Base-by-base conservation (phyloP, 2,329 filamentous ascomycete species). In the Coniochaeta sp. region DNA sequence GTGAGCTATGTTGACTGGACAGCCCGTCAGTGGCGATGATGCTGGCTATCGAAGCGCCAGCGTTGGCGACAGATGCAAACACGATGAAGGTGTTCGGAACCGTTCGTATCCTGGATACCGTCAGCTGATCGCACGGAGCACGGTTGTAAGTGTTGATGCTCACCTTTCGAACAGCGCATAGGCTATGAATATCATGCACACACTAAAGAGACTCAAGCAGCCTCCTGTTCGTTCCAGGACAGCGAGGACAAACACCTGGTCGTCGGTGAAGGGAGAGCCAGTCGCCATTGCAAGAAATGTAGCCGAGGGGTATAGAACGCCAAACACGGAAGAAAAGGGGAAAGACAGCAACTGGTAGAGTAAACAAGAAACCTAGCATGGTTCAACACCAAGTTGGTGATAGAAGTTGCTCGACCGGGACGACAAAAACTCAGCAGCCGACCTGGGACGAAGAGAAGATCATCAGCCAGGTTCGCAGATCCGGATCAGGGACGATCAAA, bases 71-170 rank as follows among this genome's bases (percentile, higher is more conserved):
- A 14, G 51, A 54, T 2, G 52, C 49, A 20, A 56, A 52, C 14
- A 55, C 38, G 26, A 56, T 38, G 8, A 56, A 55, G 12, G 52
- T 52, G 30, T 56, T 56, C 10, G 55, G 55, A 2, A 54, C 42
- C 2, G 52, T 56, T 22, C 55, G 51, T 31, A 54, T 28, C 10
- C 48, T 51, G 10, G n/a, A 24, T 22, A 13, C n/a, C 10, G 22
- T 42, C 18, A 42, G 20, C 20, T 24, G 5, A 24, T 26, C 18
- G 18, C 2, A 13, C 7, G 10, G 14, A 13, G 3, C 6, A 22
- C 2, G 10, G 10, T 5, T 22, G n/a, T n/a, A n/a, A 26, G 9
- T 42, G 38, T 7, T 13, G 26, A 24, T 5, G n/a, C 38, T 24
- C 1, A 31, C 45, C 28, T 48, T 14, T 40, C 32, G 22, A 51